Evolutionary conservation across 352 stramenopile genomes (phyloP), one percentile per base, ranked within the genome.

Genomic region (Pythium diclinum): DNA sequence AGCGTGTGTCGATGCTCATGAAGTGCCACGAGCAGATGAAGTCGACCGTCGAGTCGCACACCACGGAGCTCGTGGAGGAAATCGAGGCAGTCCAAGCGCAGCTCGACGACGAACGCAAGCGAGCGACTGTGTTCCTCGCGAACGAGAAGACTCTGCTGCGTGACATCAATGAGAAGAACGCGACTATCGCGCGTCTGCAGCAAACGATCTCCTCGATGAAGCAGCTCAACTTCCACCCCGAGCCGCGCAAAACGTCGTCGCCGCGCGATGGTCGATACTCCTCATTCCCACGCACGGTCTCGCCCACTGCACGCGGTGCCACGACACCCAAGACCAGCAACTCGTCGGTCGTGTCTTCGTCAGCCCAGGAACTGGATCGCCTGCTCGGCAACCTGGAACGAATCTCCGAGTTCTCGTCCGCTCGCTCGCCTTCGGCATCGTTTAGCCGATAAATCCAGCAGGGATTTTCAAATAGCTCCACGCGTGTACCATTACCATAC

Each of bases 81-180:
- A 89, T 92, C 25, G 83, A 92, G 61, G 67, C 68, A 19, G 58
- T 87, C 1, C 81, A 92, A 63, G 65, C 78, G 14, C 79, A 90
- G 34, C 70, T 92, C 42, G 81, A 88, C n/a, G 74, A 65, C 28
- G 81, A 92, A 55, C 79, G 81, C 23, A 81, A 89, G 67, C 77
- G 79, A 2, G 88, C 75, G 59, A 79, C 76, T 3, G 72, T 85
- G n/a, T 63, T 92, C 48, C 53, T 89, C 10, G 36, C 62, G 14
- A 90, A 92, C 56, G 83, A 92, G 62, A 88, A 90, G 64, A 87
- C 73, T 11, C 65, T 92, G 51, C 58, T 89, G 49, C 79, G 80
- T 9, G 83, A 92, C 62, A 75, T 92, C 40, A 77, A 80, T n/a
- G 81, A 92, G 54, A 79, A 81, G n/a, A 87, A 84, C 53, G 48